Base-by-base conservation (phyloP, 306 rosid genomes). In the Vigna angularis region DNA sequence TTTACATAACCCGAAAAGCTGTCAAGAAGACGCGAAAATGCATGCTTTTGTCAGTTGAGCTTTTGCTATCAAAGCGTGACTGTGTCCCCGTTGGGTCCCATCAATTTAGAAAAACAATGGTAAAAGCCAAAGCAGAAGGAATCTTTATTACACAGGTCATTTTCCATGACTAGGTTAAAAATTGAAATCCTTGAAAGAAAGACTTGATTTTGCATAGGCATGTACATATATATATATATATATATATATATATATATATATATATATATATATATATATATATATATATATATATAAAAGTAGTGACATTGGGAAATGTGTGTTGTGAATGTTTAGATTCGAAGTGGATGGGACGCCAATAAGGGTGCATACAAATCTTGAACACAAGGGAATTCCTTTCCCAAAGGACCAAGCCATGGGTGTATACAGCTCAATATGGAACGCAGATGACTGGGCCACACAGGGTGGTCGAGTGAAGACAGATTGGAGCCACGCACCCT, bases 361-460 rank as follows among this genome's bases (percentile, higher is more conserved):
- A 4, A 84, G 99, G 70, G 97, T 88, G 32, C 98, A 90, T 83
- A 81, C 88, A 56, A 93, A 93, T 80, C 67, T 96, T 85, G 99
- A 96, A 47, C 87, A 83, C 83, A 93, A 84, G 14, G 99, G 99
- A 1, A 61, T 96, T 10, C 90, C 99, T 0, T 93, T 82, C 66
- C 98, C 98, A 0, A 85, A 88, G 28, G 98, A 96, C 82, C 99
- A 96, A 64, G 79, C 98, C 1, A 96, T 96, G 98, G 98, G 99
- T 0, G 93, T 96, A 1, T 92, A 91, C 81, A 93, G 99, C 67
- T 96, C 99, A 0, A 90, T 96, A 22, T 96, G 98, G 99, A 96
- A 93, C 15, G 99, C 97, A 0, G 99, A 96, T 14, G 98, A 96
- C 58, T 96, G 98, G 99, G 99, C 98, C n/a, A 96, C 99, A 0